Base-by-base conservation (phyloP, 805 yeast genomes). In the Ogataea methanolica region DNA sequence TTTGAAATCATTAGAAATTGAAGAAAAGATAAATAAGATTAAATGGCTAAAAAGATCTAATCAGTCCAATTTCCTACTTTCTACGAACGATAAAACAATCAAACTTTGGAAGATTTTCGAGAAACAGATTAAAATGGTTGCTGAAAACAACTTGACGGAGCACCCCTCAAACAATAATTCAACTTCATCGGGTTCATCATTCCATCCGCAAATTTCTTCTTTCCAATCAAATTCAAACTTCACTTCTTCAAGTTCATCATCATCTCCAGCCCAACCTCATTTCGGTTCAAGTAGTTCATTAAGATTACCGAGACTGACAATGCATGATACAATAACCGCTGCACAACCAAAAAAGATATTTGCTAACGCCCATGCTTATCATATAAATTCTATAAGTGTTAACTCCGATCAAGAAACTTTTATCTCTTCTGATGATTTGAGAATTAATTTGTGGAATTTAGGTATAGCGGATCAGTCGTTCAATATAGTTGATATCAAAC, bases 81-180 rank as follows among this genome's bases (percentile, higher is more conserved):
- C 92, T 33, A 90, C 99, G 33, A 94, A 94, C 67, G 99, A 94
- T 72, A 94, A 94, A 70, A 94, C 99, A n/a, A 90, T 94, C 63
- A 94, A 94, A 73, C 78, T 94, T 52, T 94, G 99, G 99, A 94
- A 94, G 68, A 79, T 94, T 41, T 85, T 83, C 72, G 97, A 91
- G 67, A 88, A 90, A 65, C 88, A 87, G 60, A 85, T 94, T 56
- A 88, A 88, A 68, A 79, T 94, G 65, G 99, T 94, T 21, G 79
- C 91, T 43, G 97, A 92, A 64, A 94, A 89, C 68, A 94, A 94
- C 69, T 70, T 89, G 51, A 74, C 80, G 15, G 84, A 82, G 53
- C 57, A 48, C 21, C 40, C 41, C 39, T 50, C 42, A 9, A 47
- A 36, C 37, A 36, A 12, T 17, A 33, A 17, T 15, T 23, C 22